These are phyloP conservation scores for Eimeria acervulina DNA, from an alignment of 169 alveolate genomes.

Conservation along the genomic window DNA sequence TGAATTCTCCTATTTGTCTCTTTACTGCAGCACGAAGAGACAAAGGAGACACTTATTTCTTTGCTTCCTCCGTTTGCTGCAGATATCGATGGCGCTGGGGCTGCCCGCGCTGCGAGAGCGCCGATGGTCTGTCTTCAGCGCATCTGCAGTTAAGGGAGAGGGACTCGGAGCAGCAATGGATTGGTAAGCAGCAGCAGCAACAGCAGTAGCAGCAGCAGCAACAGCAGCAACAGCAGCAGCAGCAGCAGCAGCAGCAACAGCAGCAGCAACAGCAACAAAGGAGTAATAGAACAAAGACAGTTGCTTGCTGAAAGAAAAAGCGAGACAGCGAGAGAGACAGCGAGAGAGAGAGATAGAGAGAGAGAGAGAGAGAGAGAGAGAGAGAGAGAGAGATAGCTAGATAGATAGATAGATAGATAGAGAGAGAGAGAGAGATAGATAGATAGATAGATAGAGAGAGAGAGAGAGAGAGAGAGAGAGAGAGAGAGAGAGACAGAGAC, in stretches of 20 bases:
- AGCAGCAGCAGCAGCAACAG: neutral
- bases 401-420: neutral
- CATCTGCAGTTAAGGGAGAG: conserved; percentile 96
- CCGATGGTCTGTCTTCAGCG: conserved; percentile 96
- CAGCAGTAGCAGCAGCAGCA: neutral
- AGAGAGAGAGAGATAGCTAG: neutral
- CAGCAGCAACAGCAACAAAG: neutral
- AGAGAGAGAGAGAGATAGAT: neutral
- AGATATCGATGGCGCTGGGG: conserved; percentile 95
- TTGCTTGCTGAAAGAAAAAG: neutral
- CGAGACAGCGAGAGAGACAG: neutral
- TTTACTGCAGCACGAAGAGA: no score
- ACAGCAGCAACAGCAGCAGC: neutral
- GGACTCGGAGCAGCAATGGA: conserved; percentile 97
- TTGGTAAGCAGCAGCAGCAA: conserved; percentile 90
- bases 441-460: no score
- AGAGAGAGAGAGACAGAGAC: no score
- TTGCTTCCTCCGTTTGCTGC: neutral
- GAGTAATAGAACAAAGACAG: neutral
- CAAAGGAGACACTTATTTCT: neutral
- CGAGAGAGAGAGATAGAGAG: neutral
- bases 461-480: neutral
- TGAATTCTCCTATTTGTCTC: neutral
- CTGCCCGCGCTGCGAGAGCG: conserved; percentile 94
- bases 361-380: neutral